Percentiles rank a stretch among this genome's conserved stretches.
phyloP scores from a whole-genome alignment of 169 alveolate species.

The Cryptosporidium ubiquitum region DNA sequence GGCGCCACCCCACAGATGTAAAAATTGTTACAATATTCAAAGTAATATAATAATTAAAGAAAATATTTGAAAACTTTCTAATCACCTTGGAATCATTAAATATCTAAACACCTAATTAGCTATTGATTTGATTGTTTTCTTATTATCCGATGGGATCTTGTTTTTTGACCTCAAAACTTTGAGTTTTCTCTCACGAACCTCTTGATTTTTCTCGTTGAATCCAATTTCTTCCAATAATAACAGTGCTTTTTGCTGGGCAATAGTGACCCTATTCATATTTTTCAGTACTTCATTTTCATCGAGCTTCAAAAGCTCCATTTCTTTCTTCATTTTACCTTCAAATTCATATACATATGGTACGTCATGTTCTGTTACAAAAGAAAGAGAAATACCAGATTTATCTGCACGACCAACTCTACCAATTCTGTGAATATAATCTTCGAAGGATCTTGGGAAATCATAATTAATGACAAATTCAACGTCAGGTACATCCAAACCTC shows the following conservation, averaged over 20 bases:
- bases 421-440: conserved; percentile 94
- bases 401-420: conserved; percentile 99
- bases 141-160: conserved; percentile 1
- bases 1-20: conserved; percentile 23
- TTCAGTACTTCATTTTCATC: conserved; percentile 89
- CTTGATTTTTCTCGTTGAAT: conserved; percentile 56
- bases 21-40: background rate
- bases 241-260: conserved; percentile 87
- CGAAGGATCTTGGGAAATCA: conserved; percentile 92
- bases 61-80: background rate
- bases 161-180: conserved; percentile 29
- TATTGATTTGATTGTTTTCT: background rate
- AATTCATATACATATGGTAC: conserved; percentile 84
- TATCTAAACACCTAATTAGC: background rate
- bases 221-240: conserved; percentile 71
- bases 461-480: conserved; percentile 94
- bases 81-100: background rate
- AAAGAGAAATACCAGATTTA: conserved; percentile 93
- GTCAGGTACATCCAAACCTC: conserved; percentile 98
- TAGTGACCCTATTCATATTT: conserved; percentile 90
- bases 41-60: background rate
- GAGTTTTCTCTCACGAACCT: conserved; percentile 34
- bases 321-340: conserved; percentile 80
- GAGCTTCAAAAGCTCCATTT: conserved; percentile 81
- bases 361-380: conserved; percentile 91